Percentiles rank a stretch among this genome's conserved stretches.
Conservation (phyloP, 768 basidiomycete species). For the Dioszegia crocea region DNA sequence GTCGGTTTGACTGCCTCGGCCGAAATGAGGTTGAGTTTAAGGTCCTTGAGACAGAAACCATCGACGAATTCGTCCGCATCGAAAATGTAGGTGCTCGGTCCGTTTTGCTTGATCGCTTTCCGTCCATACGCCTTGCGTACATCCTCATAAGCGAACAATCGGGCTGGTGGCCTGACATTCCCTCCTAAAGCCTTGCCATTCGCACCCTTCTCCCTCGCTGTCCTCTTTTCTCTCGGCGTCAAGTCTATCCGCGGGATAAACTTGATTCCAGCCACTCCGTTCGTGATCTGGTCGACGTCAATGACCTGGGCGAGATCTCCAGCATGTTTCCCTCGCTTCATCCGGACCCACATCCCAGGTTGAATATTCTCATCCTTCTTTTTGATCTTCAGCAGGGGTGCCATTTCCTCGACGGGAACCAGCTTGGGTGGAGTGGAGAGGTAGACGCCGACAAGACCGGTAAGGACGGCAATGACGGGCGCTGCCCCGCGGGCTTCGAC, state of each 20-base stretch:
- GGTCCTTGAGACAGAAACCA: constrained; percentile 94
- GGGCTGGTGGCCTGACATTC: constrained; percentile 69
- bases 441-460: constrained; percentile 90
- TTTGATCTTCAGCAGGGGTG: constrained; percentile 89
- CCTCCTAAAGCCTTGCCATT: constrained; percentile 53
- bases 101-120: constrained; percentile 63
- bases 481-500: constrained; percentile 86
- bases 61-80: constrained; percentile 89
- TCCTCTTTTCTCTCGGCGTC: constrained; percentile 80
- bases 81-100: constrained; percentile 66
- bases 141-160: constrained; percentile 91
- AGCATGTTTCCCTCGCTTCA: constrained; percentile 86
- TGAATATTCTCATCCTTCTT: constrained; percentile 81
- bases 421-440: constrained; percentile 68
- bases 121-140: constrained; percentile 68
- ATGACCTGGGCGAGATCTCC: constrained; percentile 94
- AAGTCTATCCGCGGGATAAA: constrained; percentile 98
- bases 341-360: constrained; percentile 89
- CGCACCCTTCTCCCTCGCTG: constrained; percentile 57
- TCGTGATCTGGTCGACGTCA: constrained; percentile 83
- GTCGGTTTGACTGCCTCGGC: constrained; percentile 91
- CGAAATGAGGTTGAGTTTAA: constrained; percentile 55
- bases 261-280: constrained; percentile 81
- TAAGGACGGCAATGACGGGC: constrained; percentile 76
- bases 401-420: constrained; percentile 92